phyloP scores from a whole-genome alignment of 306 rosid species.

The Argentina anserina region DNA sequence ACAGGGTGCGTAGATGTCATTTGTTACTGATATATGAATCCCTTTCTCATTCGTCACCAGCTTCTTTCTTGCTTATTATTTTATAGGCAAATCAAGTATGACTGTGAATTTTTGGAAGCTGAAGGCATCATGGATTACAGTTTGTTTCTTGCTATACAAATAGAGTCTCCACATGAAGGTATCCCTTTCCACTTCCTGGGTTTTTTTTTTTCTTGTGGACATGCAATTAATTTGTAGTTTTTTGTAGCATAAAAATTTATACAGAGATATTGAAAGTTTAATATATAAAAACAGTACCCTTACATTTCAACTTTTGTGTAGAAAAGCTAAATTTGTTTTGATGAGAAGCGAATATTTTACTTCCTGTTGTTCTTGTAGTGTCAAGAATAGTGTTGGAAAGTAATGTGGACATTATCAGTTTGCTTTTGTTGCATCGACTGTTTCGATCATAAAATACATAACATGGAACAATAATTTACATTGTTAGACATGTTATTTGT shows the following conservation, averaged over 20 bases:
- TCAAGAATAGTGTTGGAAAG: background rate
- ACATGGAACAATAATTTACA: background rate
- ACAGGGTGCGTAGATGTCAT: background rate
- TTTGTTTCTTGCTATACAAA: constrained; percentile 39
- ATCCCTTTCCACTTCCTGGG: background rate
- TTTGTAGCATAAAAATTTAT: background rate
- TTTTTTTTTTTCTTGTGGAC: background rate
- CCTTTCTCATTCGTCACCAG: background rate
- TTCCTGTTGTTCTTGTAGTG: background rate
- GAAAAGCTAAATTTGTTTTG: background rate
- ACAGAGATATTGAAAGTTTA: constrained; percentile 1
- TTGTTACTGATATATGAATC: background rate
- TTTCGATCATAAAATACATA: background rate
- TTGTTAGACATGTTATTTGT: background rate
- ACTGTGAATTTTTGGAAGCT: constrained; percentile 43
- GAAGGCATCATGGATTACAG: constrained; percentile 52
- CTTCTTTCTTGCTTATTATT: constrained; percentile 2
- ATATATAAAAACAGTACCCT: background rate
- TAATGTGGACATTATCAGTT: background rate
- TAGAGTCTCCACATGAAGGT: constrained; percentile 29
- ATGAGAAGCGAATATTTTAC: background rate
- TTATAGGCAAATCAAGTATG: constrained; percentile 45
- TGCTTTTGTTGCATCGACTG: background rate
- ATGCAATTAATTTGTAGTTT: background rate
- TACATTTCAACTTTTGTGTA: background rate